These are phyloP conservation scores for Chaetomiaceae sp. DNA, from an alignment of 2,329 filamentous ascomycete genomes.

Conservation along the genomic window DNA sequence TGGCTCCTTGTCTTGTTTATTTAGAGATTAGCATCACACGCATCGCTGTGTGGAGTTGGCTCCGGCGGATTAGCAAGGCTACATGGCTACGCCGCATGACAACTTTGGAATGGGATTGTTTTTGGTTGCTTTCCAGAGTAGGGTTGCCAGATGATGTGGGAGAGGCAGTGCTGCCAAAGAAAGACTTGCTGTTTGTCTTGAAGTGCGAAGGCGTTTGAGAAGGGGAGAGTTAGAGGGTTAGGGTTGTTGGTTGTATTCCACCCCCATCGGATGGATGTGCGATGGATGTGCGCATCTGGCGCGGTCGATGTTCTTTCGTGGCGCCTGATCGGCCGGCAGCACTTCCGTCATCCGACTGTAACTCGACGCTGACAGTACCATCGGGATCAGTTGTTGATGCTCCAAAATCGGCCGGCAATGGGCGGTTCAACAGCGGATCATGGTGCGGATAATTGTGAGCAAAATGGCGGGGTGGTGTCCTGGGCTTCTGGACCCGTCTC, in stretches of 20 bases:
- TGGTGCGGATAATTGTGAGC: background rate
- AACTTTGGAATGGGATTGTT: background rate
- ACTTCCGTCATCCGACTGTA: background rate
- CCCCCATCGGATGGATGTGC: background rate
- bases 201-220: too few relatives aligned
- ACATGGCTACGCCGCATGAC: constrained; percentile 5
- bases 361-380: background rate
- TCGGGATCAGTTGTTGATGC: background rate
- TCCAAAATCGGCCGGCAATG: background rate
- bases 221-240: background rate
- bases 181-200: too few relatives aligned
- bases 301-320: background rate
- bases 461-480: too few relatives aligned
- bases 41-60: too few relatives aligned
- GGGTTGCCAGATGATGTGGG: too few relatives aligned
- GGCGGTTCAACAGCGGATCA: background rate
- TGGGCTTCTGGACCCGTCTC: background rate
- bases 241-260: background rate
- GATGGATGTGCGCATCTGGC: background rate
- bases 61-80: background rate
- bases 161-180: too few relatives aligned
- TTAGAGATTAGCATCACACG: too few relatives aligned
- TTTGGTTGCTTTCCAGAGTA: too few relatives aligned
- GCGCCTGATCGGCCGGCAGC: background rate
- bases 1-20: too few relatives aligned